Base-by-base conservation (phyloP, 768 basidiomycete species). In the Pholiota microspora region DNA sequence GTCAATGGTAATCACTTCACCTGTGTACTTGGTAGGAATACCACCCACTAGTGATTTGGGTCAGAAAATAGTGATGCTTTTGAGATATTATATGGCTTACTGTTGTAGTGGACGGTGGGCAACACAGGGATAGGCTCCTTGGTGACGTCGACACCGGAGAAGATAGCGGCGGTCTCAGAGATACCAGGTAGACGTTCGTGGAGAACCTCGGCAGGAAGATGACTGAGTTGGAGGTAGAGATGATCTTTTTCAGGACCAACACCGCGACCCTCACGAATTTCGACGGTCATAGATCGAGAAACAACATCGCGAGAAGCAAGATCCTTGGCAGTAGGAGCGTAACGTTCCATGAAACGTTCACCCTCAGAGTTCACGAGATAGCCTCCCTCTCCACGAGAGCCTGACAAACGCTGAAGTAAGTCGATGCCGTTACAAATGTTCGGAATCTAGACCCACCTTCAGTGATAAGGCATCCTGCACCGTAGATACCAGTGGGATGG, bases 311-410 rank as follows among this genome's bases (percentile, higher is more conserved):
- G 94, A 44, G 97, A 99, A 36, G 97, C 97, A 62, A 99, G 84
- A 80, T 99, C 97, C 80, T 98, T 98, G 58, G 97, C 97, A 40
- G 96, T 98, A 8, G 97, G 97, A 0, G 97, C 97, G 71, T 98
- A 98, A 71, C 96, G 92, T 73, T 98, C 96, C 97, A 99, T 99
- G 80, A 99, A 99, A 56, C 97, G 90, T 74, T 99, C 97, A 69
- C 97, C 97, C 78, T 98, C 89, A 7, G 94, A 92, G 78, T 99
- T 98, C 68, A 99, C 77, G 60, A 99, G 80, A 76, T 98, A 98
- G 59, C 97, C 97, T 77, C 97, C 97, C 73, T 99, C 97, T 65
- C 97, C 97, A 70, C 97, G 94, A 62, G 97, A 98, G 62, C 95
- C 95, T 94, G 61, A 29, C 6, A 8, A 13, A 28, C 18, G 31